Evolutionary conservation across 139 green algal species (phyloP).

Genomic region (Chlorella sp.): DNA sequence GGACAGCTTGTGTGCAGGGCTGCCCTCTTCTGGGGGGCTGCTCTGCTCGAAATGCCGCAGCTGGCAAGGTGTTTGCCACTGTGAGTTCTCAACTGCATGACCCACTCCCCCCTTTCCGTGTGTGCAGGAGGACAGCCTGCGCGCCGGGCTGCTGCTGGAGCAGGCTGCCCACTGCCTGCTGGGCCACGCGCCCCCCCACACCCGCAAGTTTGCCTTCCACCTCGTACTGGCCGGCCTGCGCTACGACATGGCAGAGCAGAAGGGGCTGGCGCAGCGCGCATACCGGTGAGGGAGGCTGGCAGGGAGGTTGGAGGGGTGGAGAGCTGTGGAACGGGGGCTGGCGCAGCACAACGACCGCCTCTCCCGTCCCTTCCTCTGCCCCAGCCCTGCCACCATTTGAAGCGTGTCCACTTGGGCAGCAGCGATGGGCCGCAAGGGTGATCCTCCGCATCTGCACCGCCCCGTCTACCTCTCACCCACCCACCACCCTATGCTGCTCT

Average conservation of each 20-base stretch:
- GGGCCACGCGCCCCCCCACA: constrained; percentile 43
- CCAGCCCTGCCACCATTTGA: too few relatives aligned
- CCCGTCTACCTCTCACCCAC: not conserved
- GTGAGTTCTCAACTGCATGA: too few relatives aligned
- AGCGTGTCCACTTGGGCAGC: too few relatives aligned
- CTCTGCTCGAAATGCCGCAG: too few relatives aligned
- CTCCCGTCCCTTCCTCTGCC: too few relatives aligned
- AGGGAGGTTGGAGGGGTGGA: not conserved
- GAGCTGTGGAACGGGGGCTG: not conserved
- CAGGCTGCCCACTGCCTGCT: constrained; percentile 83
- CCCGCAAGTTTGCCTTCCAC: constrained; percentile 88
- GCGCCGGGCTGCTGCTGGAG: constrained; percentile 89
- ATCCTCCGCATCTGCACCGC: not conserved
- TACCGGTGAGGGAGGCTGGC: constrained; percentile 63
- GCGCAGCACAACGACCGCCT: too few relatives aligned
- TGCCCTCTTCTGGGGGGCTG: too few relatives aligned
- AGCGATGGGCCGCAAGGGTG: too few relatives aligned
- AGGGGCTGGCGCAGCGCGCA: constrained; percentile 68
- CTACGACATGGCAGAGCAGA: constrained; percentile 75
- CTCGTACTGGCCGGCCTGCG: constrained; percentile 91
- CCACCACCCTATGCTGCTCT: not conserved
- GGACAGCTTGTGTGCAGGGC: too few relatives aligned
- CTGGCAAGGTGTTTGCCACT: too few relatives aligned
- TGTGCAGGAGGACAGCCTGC: constrained; percentile 72
- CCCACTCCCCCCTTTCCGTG: too few relatives aligned